Base-by-base conservation (phyloP, 176 grass and related monocot genomes). In the Musa itinerans region DNA sequence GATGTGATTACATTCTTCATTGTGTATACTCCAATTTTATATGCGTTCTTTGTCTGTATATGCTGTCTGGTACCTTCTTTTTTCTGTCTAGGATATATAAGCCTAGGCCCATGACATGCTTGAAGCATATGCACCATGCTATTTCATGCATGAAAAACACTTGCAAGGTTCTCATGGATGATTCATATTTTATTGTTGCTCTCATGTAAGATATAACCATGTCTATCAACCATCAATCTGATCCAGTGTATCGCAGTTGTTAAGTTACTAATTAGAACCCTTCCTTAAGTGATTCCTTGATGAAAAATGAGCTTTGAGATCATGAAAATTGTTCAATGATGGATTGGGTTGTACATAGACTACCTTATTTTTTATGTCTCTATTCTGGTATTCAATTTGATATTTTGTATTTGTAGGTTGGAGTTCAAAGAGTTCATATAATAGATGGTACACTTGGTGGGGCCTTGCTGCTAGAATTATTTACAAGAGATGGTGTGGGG, bases 391-490 rank as follows among this genome's bases (percentile, higher is more conserved):
- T 66, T 15, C 63, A 66, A 29, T 23, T 0, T 10, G 64, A 34
- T 29, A 7, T 29, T 67, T 43, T 34, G 64, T 34, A 14, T 51
- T 27, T 73, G 79, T 81, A 98, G 94, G 88, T 85, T 87, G 94
- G 94, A 9, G 90, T 93, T 71, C 94, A 98, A 85, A 89, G 94
- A 83, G 94, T 93, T 83, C 94, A 98, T 79, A 91, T 98, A 80
- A 78, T 98, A 54, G 89, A 98, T 81, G 94, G 90, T 71, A 90
- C 80, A 52, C 80, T 85, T 71, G 78, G 89, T 85, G 94, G 94
- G 73, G 85, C 88, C 57, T 78, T 98, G 55, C 84, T 98, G 69
- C 85, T 98, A 82, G 94, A 98, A 85, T 82, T 98, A 76, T 98
- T 93, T 91, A 93, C 94, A 52, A 92, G 94, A 89, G 94, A 98